Base-by-base conservation (phyloP, 1,284 basidiomycete species). In the Ceratorhiza oryzae-sativae region DNA sequence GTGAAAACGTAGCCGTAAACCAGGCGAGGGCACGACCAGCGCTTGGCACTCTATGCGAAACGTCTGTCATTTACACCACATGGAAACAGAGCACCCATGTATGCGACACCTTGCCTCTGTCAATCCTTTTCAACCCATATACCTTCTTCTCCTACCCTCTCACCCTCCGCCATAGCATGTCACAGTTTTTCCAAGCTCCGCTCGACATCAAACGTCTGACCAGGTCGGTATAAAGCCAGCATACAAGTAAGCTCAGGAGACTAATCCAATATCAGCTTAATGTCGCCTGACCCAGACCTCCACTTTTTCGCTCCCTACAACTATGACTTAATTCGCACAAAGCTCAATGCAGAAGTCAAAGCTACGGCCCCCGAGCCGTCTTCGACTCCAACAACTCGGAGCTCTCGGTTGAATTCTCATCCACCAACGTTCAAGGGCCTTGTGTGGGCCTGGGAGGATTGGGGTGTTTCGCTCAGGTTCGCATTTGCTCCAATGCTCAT, bases 391-490 rank as follows among this genome's bases (percentile, higher is more conserved):
- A 45, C 18, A 18, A 45, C 59, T 4, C 20, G 6, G 13, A 25
- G 15, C 32, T 49, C 46, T 27, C 46, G 3, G 36, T 15, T 45
- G 4, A 18, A 18, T 10, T 45, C n/a, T 18, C 9, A 18, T 45
- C 42, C 42, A 8, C 42, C 42, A 18, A 45, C 15, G 42, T 34
- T 32, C 36, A 68, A 68, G 41, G 65, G 65, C 2, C n/a, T 30
- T 4, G 65, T 46, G 12, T 68, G 65, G 65, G 51, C 51, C 15
- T 68, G 65, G 65, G 65, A 68, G 30, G 36, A 68, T 30, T 68
- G 65, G 65, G 65, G 65, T 25, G 51, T 56, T 3, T 56, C 51
- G n/a, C 49, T 68, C 9, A 41, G 65, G 65, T 68, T 45, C 20
- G 51, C 13, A 45, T 23, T 18, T 30, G 3, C 27, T 32, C 15